These are phyloP conservation scores for Sistotremastrum suecicum DNA, from an alignment of 768 basidiomycete species.

Conservation along the genomic window DNA sequence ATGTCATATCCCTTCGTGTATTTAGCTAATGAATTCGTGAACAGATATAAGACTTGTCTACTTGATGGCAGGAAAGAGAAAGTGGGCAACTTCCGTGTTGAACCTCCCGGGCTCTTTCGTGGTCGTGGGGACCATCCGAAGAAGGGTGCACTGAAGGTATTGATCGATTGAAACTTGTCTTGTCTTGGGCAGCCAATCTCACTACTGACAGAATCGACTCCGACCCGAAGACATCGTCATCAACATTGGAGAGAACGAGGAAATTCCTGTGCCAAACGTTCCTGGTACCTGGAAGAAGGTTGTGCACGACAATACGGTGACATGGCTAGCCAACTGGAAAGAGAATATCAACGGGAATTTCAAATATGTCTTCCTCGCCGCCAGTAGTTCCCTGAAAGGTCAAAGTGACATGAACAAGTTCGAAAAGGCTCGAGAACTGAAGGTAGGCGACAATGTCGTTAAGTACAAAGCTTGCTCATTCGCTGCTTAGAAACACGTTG, in stretches of 20 bases:
- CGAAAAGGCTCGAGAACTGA: conserved; percentile 92
- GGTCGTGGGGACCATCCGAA: conserved; percentile 98
- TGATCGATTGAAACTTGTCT: background rate
- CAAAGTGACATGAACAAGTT: conserved; percentile 98
- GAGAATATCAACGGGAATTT: conserved; percentile 93
- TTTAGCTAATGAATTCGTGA: no score
- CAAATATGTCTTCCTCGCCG: conserved; percentile 96
- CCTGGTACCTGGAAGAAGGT: conserved; percentile 86
- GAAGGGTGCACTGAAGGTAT: conserved; percentile 88
- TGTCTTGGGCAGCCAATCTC: background rate
- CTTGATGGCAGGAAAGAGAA: conserved; percentile 97
- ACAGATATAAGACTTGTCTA: conserved; percentile 57
- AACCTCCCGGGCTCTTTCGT: conserved; percentile 96
- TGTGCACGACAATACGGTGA: conserved; percentile 89
- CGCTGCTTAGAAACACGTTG: conserved; percentile 63
- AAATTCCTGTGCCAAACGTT: conserved; percentile 77
- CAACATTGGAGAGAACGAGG: conserved; percentile 72
- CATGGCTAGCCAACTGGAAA: conserved; percentile 98
- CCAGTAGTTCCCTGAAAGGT: conserved; percentile 95
- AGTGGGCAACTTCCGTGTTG: conserved; percentile 93
- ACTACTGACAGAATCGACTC: conserved; percentile 52
- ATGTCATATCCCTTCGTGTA: background rate
- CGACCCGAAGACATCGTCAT: conserved; percentile 90
- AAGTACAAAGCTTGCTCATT: background rate
- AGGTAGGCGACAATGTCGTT: conserved; percentile 35